phyloP scores from a whole-genome alignment of 257 asterid genomes.

The Petunia secreta region DNA sequence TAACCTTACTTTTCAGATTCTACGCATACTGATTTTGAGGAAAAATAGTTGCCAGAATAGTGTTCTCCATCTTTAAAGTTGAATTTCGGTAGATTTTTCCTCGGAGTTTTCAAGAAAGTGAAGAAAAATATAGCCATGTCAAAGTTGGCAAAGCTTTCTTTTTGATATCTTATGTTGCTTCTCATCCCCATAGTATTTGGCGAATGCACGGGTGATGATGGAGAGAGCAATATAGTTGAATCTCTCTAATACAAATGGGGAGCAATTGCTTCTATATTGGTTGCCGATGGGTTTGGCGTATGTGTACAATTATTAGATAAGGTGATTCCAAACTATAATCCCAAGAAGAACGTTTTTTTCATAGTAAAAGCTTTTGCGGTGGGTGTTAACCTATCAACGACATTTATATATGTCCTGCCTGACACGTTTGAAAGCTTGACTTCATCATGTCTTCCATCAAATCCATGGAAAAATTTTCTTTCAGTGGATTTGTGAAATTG shows the following conservation, averaged over 20 bases:
- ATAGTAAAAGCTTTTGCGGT: conserved; percentile 32
- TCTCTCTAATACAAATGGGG: conserved; percentile 31
- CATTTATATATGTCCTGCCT: conserved; percentile 30
- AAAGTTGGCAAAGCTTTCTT: too few relatives aligned
- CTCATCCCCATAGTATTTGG: background rate
- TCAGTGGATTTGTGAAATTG: conserved; percentile 33
- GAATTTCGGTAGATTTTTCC: too few relatives aligned
- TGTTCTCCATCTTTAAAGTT: too few relatives aligned
- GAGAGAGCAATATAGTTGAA: background rate
- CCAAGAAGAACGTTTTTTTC: conserved; percentile 28
- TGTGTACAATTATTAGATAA: conserved; percentile 24
- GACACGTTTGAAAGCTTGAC: conserved; percentile 30
- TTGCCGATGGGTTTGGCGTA: conserved; percentile 35
- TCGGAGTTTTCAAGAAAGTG: too few relatives aligned
- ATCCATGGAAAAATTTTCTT: conserved; percentile 33
- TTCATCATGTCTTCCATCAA: conserved; percentile 17
- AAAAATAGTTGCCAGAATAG: too few relatives aligned
- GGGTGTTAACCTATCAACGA: conserved; percentile 29
- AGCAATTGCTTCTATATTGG: conserved; percentile 29
- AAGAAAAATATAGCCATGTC: too few relatives aligned
- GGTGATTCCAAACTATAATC: conserved; percentile 11
- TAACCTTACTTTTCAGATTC: too few relatives aligned
- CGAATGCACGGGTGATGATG: conserved; percentile 15
- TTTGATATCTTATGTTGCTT: background rate
- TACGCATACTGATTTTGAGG: too few relatives aligned